Percentiles rank a stretch among this genome's conserved stretches.
phyloP scores from a whole-genome alignment of 306 rosid genomes.

The Cicer arietinum region DNA sequence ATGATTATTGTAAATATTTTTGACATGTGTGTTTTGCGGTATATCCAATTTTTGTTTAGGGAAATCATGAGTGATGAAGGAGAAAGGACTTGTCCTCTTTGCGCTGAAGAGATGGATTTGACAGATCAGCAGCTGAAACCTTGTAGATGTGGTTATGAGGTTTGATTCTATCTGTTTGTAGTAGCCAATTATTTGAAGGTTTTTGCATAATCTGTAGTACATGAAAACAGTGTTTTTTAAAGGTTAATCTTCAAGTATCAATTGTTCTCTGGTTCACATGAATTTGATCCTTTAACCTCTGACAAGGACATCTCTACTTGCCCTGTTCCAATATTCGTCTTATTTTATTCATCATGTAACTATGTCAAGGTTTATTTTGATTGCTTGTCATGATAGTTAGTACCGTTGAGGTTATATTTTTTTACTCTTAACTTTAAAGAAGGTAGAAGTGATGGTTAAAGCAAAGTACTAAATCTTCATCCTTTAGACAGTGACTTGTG shows the following conservation, averaged over 20 bases:
- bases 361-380: neutral
- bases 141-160: conserved; percentile 98
- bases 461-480: neutral
- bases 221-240: neutral
- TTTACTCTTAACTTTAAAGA: neutral
- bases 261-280: conserved; percentile 19
- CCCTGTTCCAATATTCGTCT: neutral
- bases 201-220: neutral
- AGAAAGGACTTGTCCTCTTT: conserved; percentile 97
- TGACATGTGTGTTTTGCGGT: conserved; percentile 26
- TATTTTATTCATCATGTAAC: neutral
- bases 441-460: conserved; percentile 24
- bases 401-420: neutral
- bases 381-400: conserved; percentile 1
- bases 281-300: conserved; percentile 26
- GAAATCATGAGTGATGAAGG: conserved; percentile 95
- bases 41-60: conserved; percentile 36
- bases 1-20: conserved; percentile 6
- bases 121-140: conserved; percentile 99
- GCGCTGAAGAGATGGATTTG: conserved; percentile 99
- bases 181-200: conserved; percentile 7
- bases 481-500: conserved; percentile 2
- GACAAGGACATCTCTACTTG: conserved; percentile 3
- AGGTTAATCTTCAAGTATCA: neutral
- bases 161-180: conserved; percentile 42